Evolutionary conservation across 1,284 basidiomycete genomes (phyloP).

Genomic region (Papiliotrema laurentii): DNA sequence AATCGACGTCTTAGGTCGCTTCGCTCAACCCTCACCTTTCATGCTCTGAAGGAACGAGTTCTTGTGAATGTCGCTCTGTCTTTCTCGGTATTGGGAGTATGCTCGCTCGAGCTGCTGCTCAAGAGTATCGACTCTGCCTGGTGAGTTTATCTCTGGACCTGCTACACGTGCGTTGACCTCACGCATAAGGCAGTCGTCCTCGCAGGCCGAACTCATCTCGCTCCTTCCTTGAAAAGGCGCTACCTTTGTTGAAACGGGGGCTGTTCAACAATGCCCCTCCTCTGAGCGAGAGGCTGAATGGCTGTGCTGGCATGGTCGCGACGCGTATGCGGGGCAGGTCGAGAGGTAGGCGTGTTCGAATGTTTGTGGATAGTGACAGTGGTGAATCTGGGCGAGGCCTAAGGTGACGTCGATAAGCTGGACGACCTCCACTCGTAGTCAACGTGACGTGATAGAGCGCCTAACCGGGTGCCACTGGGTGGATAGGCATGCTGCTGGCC

Average conservation of each 20-base stretch:
- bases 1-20: background rate
- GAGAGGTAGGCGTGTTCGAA: too few relatives aligned
- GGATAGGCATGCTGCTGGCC: too few relatives aligned
- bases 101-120: conserved; percentile 68
- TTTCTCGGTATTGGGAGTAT: conserved; percentile 52
- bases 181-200: conserved; percentile 59
- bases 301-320: background rate
- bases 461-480: too few relatives aligned
- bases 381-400: too few relatives aligned
- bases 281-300: conserved; percentile 45
- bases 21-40: conserved; percentile 48
- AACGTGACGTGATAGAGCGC: too few relatives aligned
- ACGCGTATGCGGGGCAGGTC: too few relatives aligned
- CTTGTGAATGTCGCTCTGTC: conserved; percentile 57
- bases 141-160: background rate
- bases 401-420: too few relatives aligned
- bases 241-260: conserved; percentile 57
- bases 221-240: conserved; percentile 64
- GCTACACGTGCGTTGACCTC: conserved; percentile 1
- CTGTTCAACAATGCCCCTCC: conserved; percentile 60
- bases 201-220: conserved; percentile 64
- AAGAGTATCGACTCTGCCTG: conserved; percentile 59
- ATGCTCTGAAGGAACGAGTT: conserved; percentile 65
- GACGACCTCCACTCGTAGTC: too few relatives aligned
- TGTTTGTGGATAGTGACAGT: too few relatives aligned